These are phyloP conservation scores for Knufia fluminis DNA, from an alignment of 2,329 filamentous ascomycete genomes.

Conservation along the genomic window DNA sequence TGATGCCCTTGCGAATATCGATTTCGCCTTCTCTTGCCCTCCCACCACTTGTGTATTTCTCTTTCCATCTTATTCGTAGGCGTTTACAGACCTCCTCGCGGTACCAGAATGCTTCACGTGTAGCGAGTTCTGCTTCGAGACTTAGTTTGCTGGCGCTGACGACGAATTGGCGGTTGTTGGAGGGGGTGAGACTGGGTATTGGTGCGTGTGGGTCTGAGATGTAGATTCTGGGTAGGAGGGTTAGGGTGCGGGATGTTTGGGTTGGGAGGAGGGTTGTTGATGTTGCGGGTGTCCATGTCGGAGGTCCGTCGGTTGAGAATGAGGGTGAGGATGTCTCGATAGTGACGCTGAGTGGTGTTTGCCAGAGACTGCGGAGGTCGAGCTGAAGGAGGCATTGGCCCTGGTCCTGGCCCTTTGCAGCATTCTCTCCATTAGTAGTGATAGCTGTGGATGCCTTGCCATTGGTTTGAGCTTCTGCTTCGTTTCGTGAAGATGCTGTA, in stretches of 20 bases:
- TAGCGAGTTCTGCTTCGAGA: conserved; percentile 67
- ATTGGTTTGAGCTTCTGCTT: background rate
- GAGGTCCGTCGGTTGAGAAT: background rate
- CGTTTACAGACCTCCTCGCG: conserved; percentile 67
- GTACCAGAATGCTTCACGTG: conserved; percentile 84
- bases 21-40: conserved; percentile 52
- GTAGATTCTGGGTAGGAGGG: conserved; percentile 67
- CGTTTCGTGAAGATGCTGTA: too few relatives aligned
- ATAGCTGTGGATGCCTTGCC: background rate
- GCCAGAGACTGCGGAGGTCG: conserved; percentile 86
- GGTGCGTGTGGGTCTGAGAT: conserved; percentile 66
- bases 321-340: background rate
- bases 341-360: conserved; percentile 60
- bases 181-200: conserved; percentile 65
- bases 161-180: conserved; percentile 83
- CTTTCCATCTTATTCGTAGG: conserved; percentile 63
- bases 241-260: conserved; percentile 61
- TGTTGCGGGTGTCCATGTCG: background rate
- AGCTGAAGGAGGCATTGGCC: conserved; percentile 60
- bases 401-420: background rate
- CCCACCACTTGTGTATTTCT: conserved; percentile 39
- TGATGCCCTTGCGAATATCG: conserved; percentile 61
- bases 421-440: background rate
- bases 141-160: conserved; percentile 71
- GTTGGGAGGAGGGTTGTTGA: conserved; percentile 46